Evolutionary conservation across 768 basidiomycete genomes (phyloP).

Genomic region (Tulasnella sp.): DNA sequence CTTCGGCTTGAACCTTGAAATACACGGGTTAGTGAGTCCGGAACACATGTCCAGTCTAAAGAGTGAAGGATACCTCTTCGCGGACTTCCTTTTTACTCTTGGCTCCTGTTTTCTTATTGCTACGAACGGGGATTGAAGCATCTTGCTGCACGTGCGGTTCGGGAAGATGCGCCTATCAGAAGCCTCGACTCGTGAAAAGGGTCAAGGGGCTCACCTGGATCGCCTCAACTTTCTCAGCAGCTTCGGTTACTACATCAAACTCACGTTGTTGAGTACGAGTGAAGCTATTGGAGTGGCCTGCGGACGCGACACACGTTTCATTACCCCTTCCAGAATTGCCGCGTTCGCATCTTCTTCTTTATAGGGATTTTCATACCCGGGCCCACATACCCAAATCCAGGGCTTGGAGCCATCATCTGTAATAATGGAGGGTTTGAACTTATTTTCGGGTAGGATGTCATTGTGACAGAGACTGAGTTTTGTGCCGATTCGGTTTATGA

Average conservation of each 20-base stretch:
- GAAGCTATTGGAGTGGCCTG: too few species aligned
- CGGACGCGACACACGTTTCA: too few species aligned
- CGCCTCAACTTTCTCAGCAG: too few species aligned
- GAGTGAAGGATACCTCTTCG: constrained; percentile 51
- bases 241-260: too few species aligned
- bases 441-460: too few species aligned
- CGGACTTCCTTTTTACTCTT: constrained; percentile 73
- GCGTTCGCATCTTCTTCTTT: too few species aligned
- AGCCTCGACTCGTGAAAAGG: constrained; percentile 40
- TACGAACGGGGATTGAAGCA: constrained; percentile 58
- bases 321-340: too few species aligned
- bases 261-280: background rate
- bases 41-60: background rate
- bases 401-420: constrained; percentile 73
- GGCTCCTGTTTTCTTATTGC: constrained; percentile 66
- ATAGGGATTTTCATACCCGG: too few species aligned
- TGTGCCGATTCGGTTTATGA: background rate
- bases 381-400: background rate
- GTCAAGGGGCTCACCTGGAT: too few species aligned
- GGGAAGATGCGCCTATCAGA: too few species aligned
- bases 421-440: constrained; percentile 77
- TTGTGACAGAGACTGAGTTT: background rate
- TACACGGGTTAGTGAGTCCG: background rate
- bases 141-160: constrained; percentile 41
- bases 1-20: constrained; percentile 56